Evolutionary conservation across 2,329 filamentous ascomycete genomes (phyloP).

Genomic region (Colletotrichum somersetense): DNA sequence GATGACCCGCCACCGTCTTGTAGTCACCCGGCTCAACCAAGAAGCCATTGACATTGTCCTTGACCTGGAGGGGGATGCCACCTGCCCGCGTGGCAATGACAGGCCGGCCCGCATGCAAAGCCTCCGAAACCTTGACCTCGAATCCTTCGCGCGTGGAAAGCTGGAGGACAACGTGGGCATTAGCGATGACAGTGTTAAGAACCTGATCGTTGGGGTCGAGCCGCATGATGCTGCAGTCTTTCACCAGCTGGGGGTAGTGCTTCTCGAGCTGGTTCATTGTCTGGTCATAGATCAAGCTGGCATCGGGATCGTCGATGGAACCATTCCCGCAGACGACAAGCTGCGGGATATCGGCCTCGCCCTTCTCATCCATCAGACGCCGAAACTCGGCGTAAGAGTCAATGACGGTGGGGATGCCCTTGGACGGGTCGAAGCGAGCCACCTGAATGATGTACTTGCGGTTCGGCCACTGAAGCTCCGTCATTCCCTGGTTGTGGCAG

Average conservation of each 20-base stretch:
- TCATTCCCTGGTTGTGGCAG: conserved; percentile 71
- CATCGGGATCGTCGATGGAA: conserved; percentile 85
- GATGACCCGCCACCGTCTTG: conserved; percentile 75
- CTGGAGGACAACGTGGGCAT: conserved; percentile 80
- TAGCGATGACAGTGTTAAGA: conserved; percentile 80
- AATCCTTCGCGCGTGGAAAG: conserved; percentile 87
- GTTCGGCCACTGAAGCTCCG: conserved; percentile 68
- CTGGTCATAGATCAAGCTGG: conserved; percentile 77
- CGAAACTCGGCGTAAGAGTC: conserved; percentile 81
- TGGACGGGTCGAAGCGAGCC: conserved; percentile 85
- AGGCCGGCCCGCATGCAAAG: conserved; percentile 82
- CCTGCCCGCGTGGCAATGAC: conserved; percentile 81
- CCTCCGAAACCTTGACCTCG: conserved; percentile 88
- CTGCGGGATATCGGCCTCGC: conserved; percentile 71
- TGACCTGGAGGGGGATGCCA: conserved; percentile 85
- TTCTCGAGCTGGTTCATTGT: conserved; percentile 76
- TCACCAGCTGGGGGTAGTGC: conserved; percentile 70
- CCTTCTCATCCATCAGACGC: conserved; percentile 66
- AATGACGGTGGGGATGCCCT: conserved; percentile 83
- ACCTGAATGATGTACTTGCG: conserved; percentile 83
- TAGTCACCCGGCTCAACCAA: conserved; percentile 79
- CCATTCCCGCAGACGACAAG: conserved; percentile 84
- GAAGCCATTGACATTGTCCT: conserved; percentile 78
- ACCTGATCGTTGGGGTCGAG: conserved; percentile 84
- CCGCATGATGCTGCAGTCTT: conserved; percentile 80